Evolutionary conservation across 108 stramenopile species (phyloP), one percentile per base, ranked within the genome.

Genomic region (Mayamaea pseudoterrestris): DNA sequence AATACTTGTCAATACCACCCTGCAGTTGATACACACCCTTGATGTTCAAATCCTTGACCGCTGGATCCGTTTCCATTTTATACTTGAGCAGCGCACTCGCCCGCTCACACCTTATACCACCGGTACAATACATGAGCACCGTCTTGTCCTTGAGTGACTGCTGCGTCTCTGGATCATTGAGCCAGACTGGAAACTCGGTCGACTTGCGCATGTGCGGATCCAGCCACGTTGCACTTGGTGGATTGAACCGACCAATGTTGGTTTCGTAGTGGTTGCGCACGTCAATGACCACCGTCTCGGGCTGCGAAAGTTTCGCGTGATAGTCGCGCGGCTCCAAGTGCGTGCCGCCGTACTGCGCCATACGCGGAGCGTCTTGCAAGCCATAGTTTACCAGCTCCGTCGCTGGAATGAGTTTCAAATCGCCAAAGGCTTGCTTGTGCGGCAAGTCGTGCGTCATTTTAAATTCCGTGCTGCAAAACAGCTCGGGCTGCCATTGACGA

Each of bases 1-100:
- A 43, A 51, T 93, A 93, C 27, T 79, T 73, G 31, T 93, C 87
- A 21, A 89, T 89, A 5, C 86, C 86, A 5, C 86, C 86, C 36
- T 69, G 68, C 44, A 80, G 61, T 40, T 83, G 73, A 39, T 65
- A 81, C 2, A 87, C 84, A 12, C 84, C 80, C 48, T 79, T 58
- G 5, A 66, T 50, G 16, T 63, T 46, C 0, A 3, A 17, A 45
- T 46, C 20, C 29, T 42, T 41, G 9, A 25, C 9, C 17, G 27
- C 35, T 36, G 47, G 18, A 25, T 35, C 25, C 1, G 68, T 63
- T 17, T 63, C 32, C 0, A 69, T 35, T 66, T 74, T 78, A 62
- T 78, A 72, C 42, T 80, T 74, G 27, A 89, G 44, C 25, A 89
- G 45, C 13, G 81, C 81, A 11, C 74, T 68, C 5, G 86, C 86